A percentile compares a stretch with the other conserved stretches of the same genome.
phyloP scores from a whole-genome alignment of 2,329 filamentous ascomycete species.

The Diaporthe vexans region DNA sequence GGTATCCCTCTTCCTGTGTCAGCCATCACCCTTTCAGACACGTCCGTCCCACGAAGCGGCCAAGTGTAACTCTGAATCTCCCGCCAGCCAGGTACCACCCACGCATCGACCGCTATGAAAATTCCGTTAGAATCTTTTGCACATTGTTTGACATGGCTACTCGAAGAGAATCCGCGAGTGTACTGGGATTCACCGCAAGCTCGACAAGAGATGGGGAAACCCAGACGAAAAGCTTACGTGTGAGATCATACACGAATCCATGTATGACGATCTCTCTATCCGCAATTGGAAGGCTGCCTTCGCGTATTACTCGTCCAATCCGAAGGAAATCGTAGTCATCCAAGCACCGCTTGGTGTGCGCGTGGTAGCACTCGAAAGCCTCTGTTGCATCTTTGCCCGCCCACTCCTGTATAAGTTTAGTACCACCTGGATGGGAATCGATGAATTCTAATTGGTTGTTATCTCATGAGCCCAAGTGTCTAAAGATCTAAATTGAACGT shows the following conservation, averaged over 20 bases:
- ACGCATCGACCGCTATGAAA: background rate
- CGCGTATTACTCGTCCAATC: background rate
- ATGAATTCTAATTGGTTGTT: background rate
- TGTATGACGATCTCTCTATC: background rate
- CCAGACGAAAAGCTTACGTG: background rate
- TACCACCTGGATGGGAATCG: conserved; percentile 8
- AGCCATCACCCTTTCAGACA: background rate
- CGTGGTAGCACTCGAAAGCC: background rate
- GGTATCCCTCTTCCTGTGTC: background rate
- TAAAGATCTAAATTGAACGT: too few relatives aligned
- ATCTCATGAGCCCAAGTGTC: background rate
- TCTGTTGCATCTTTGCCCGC: conserved; percentile 5
- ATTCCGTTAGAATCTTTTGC: background rate
- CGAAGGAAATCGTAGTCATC: conserved; percentile 8
- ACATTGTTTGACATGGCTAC: too few relatives aligned
- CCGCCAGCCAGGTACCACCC: background rate
- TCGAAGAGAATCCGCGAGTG: too few relatives aligned
- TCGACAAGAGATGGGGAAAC: background rate
- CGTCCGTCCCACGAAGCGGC: conserved; percentile 9
- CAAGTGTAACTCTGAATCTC: background rate
- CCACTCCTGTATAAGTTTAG: background rate
- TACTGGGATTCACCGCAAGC: too few relatives aligned
- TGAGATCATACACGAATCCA: conserved; percentile 17
- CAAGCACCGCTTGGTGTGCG: background rate
- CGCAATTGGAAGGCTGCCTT: background rate